Evolutionary conservation across 345 rosid species (phyloP), one percentile per base, ranked within the genome.

Genomic region (Syzygium grande): DNA sequence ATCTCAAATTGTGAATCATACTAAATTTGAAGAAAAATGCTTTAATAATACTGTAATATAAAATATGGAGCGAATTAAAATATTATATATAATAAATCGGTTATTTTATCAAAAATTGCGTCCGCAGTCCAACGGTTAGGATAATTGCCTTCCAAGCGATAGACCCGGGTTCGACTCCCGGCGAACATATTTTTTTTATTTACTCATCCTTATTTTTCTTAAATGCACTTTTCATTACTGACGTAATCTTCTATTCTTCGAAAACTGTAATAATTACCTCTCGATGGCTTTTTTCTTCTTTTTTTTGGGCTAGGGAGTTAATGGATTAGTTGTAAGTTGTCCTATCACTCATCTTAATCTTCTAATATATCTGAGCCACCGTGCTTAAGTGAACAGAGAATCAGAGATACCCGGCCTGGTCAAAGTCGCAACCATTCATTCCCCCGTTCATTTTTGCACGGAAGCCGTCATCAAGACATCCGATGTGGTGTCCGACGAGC

Each of bases 101-200:
- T 3, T 0, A 1, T 0, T 0, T 0, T 0, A 4, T 19, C 0
- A 3, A 0, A 0, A 49, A 25, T 7, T 11, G 92, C 89, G 96
- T 94, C 86, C 94, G 97, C 94, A 94, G 98, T 95, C 95, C 99
- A 94, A 95, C 94, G 96, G 97, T 94, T 91, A 96, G 95, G 97
- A 96, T 96, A 94, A 93, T 95, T 94, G 95, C 93, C 98, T 95
- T 93, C 96, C 95, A 94, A 96, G 93, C 93, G 94, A 95, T 94
- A 95, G 95, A 94, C 93, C 96, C 95, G 94, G 96, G 94, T 94
- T 94, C 96, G 96, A 95, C 96, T 95, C 95, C 96, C 95, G 98
- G 97, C 94, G 93, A 83, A 94, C 97, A 94, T 97, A 95, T 49
- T 25, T 52, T 52, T 59, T 11, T 4, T 49, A 9, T 51, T 51